Evolutionary conservation across 495 filamentous ascomycete genomes (phyloP), one percentile per base, ranked within the genome.

Genomic region (Penicillium argentinense): DNA sequence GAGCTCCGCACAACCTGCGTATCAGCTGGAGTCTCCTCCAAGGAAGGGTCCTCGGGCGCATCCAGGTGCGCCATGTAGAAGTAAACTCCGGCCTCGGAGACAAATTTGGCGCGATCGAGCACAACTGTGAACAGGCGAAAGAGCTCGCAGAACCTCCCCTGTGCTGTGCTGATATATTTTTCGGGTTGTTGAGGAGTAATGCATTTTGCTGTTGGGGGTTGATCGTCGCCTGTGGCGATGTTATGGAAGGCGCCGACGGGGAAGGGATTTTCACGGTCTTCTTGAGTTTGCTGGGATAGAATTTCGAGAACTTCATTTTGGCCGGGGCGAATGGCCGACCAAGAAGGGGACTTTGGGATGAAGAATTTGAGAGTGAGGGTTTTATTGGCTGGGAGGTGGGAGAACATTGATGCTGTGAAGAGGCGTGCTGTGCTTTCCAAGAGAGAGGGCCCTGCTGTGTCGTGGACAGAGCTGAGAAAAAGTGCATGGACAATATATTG

Each of bases 51-150:
- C n/a, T n/a, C n/a, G n/a, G n/a, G n/a, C n/a, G n/a, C n/a, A n/a
- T n/a, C n/a, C n/a, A n/a, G 28, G 9, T 45, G n/a, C 5, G 40
- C 23, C 47, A 45, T 53, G 37, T 49, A 57, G 41, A 57, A 57
- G 26, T 39, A 53, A 29, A 57, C 37, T 8, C 54, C 54, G n/a
- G 36, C 28, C 40, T 57, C 54, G 3, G 34, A 38, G 14, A 53
- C 40, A 49, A 53, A 57, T 13, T 37, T 46, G 13, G 41, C 17
- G 16, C 42, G 22, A 19, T 53, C 49, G n/a, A 57, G 41, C 18
- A 53, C 54, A 28, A 49, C 45, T 14, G 54, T 47, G 29, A 51
- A 53, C 32, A 45, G n/a, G 13, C 48, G 22, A 29, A 17, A 56
- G 14, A n/a, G n/a, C n/a, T 16, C 36, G 27, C 24, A 14, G 4